A percentile compares a stretch with the other conserved stretches of the same genome.
Conservation (phyloP, 371 early-diverging fungal genomes). For the Lichtheimia hyalospora region DNA sequence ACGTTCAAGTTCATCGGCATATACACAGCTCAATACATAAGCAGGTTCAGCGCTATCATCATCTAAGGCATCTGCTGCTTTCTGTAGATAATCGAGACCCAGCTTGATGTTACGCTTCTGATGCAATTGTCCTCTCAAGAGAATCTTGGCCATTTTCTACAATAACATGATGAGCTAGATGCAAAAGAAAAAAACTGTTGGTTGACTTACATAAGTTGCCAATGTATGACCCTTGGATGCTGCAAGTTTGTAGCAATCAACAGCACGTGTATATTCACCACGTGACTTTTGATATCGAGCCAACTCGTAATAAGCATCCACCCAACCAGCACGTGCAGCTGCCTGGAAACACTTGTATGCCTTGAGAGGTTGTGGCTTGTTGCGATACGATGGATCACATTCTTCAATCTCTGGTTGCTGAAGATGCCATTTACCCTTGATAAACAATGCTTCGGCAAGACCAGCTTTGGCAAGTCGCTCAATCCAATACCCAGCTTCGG, state of each 20-base stretch:
- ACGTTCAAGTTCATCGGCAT: conserved; percentile 27
- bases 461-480: conserved; percentile 64
- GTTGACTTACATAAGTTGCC: conserved; percentile 15
- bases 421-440: conserved; percentile 69
- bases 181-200: background rate
- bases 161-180: too few species aligned
- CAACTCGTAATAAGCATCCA: conserved; percentile 19
- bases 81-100: conserved; percentile 18
- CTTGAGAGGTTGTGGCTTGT: conserved; percentile 13
- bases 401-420: conserved; percentile 8
- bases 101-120: conserved; percentile 16
- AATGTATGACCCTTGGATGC: conserved; percentile 59
- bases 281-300: conserved; percentile 49
- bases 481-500: conserved; percentile 78
- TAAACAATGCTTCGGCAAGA: conserved; percentile 70
- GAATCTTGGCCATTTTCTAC: conserved; percentile 27
- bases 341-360: conserved; percentile 20
- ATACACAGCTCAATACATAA: conserved; percentile 39
- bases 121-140: conserved; percentile 14
- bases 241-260: conserved; percentile 74
- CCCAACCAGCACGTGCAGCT: conserved; percentile 20
- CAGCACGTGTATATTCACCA: conserved; percentile 63
- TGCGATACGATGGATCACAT: conserved; percentile 2
- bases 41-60: conserved; percentile 39
- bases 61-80: conserved; percentile 20